Evolutionary conservation across 140 eudicot species (phyloP).

Genomic region (Artemisia princeps): DNA sequence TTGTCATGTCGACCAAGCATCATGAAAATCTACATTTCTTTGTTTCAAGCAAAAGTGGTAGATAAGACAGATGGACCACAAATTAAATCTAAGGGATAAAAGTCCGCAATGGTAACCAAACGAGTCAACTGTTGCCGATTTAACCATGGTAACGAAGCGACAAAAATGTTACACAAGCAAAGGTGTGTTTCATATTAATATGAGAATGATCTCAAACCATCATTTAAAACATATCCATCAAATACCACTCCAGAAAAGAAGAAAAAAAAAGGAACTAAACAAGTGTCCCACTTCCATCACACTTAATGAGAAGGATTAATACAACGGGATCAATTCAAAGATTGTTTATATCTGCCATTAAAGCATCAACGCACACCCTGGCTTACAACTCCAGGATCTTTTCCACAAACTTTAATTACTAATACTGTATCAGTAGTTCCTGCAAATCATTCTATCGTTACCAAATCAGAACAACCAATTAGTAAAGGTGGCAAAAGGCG

Average conservation of each 20-base stretch:
- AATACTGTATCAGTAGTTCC: conserved; percentile 24
- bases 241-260: conserved; percentile 23
- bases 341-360: conserved; percentile 1
- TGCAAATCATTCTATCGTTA: conserved; percentile 10
- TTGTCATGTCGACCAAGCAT: too few species aligned
- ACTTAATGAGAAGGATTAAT: conserved; percentile 25
- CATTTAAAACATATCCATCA: conserved; percentile 19
- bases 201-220: conserved; percentile 15
- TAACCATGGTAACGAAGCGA: not conserved
- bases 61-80: too few species aligned
- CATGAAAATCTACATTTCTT: too few species aligned
- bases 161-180: conserved; percentile 21
- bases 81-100: too few species aligned
- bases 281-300: conserved; percentile 30
- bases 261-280: conserved; percentile 16
- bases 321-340: conserved; percentile 23
- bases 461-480: conserved; percentile 1
- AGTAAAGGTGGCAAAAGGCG: not conserved
- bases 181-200: conserved; percentile 27
- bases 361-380: conserved; percentile 10
- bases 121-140: not conserved
- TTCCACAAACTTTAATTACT: conserved; percentile 32
- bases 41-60: too few species aligned
- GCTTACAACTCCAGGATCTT: conserved; percentile 30
- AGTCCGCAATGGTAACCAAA: not conserved